Base-by-base conservation (phyloP, 345 rosid species). In the Fremontodendron californicum region DNA sequence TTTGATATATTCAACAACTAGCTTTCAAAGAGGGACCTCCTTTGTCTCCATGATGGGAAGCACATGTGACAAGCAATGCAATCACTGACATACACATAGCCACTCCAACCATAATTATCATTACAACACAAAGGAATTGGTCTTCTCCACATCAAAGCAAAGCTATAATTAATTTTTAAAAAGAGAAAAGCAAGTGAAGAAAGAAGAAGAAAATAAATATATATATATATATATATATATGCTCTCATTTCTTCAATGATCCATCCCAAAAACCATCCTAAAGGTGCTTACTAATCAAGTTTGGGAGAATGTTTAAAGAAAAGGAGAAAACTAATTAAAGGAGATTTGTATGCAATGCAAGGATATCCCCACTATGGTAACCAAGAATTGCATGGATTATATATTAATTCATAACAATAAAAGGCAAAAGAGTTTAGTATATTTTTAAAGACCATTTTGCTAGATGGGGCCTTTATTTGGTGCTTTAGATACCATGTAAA, bases 41-140 rank as follows among this genome's bases (percentile, higher is more conserved):
- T 5, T 75, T 84, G 90, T 88, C 91, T 75, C 84, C 84, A 37
- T 73, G 55, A 77, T 81, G 82, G 85, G 90, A 78, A 83, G 78
- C 91, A 87, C 72, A 40, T 25, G 80, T 81, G 86, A 83, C 88
- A 45, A 65, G 77, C 74, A 69, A 78, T 78, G 58, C 90, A 85
- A 86, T 89, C 87, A 73, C 83, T 75, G 78, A 84, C 83, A 71
- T 74, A 78, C 86, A 84, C 82, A 62, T 77, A 66, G 6, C 57
- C 67, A 16, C 25, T 75, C 79, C 52, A 46, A 65, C 74, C 84
- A 75, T 82, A 46, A 79, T 82, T 52, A 82, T 71, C 78, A 71
- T 8, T 80, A 73, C 82, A 49, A 40, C 48, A 21, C 79, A 9
- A 72, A 78, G 11, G 25, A 35, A 54, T 79, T 63, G 77, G 67